Evolutionary conservation across 495 filamentous ascomycete genomes (phyloP).

Genomic region (Immersiella caudata): DNA sequence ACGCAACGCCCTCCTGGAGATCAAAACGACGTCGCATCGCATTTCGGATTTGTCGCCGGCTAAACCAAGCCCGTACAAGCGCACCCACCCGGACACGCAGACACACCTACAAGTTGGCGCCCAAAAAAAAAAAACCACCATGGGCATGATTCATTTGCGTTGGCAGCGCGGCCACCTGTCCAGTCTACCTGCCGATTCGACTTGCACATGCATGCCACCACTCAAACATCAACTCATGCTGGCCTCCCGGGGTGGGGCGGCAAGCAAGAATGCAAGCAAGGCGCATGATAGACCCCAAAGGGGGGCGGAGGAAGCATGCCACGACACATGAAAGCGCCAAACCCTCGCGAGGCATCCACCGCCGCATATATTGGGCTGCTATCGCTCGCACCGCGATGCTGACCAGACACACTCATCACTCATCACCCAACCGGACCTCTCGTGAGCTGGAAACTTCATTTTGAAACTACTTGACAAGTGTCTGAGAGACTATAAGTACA

Average conservation of each 20-base stretch:
- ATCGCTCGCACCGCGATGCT: background rate
- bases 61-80: background rate
- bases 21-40: background rate
- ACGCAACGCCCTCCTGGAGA: background rate
- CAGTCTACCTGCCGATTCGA: background rate
- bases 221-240: background rate
- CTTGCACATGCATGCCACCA: background rate
- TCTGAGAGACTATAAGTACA: conserved; percentile 14
- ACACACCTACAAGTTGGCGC: background rate
- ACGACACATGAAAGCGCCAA: background rate
- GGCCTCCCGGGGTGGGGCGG: background rate
- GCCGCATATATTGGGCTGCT: background rate
- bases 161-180: background rate
- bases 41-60: background rate
- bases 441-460: background rate
- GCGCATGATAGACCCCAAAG: background rate
- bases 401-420: background rate
- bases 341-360: background rate
- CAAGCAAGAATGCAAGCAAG: background rate
- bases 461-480: background rate
- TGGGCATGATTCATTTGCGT: background rate
- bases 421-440: background rate
- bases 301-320: background rate
- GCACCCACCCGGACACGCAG: background rate
- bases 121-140: background rate